A percentile compares a stretch with the other conserved stretches of the same genome.
phyloP scores from a whole-genome alignment of 1,139 yeast species.

The Candida sp. region DNA sequence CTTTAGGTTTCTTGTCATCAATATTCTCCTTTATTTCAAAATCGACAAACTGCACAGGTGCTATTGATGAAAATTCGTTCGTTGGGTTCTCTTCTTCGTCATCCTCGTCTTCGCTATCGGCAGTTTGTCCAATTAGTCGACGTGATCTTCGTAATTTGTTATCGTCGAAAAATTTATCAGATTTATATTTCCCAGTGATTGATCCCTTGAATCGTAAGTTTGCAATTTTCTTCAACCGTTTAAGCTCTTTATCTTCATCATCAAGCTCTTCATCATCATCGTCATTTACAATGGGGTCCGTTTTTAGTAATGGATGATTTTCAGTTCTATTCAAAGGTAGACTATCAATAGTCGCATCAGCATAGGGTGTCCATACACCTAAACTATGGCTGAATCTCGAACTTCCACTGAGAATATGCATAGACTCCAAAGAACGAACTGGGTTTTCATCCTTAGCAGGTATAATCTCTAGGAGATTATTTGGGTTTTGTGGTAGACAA shows the following conservation, averaged over 20 bases:
- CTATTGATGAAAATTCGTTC: constrained; percentile 42
- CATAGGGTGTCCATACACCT: constrained; percentile 72
- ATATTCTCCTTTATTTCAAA: constrained; percentile 33
- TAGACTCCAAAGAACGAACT: constrained; percentile 49
- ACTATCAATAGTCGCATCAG: constrained; percentile 59
- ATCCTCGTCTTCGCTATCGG: constrained; percentile 14
- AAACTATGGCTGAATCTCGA: constrained; percentile 57
- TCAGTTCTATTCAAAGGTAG: constrained; percentile 51
- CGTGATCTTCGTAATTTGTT: constrained; percentile 8
- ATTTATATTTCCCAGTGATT: constrained; percentile 24
- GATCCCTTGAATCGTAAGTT: constrained; percentile 59
- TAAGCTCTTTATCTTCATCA: constrained; percentile 9
- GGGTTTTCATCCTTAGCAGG: constrained; percentile 39
- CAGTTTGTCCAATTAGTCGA: constrained; percentile 8
- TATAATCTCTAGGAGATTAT: constrained; percentile 21
- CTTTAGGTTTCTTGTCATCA: constrained; percentile 7
- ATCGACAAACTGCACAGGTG: constrained; percentile 54
- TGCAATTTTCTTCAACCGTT: constrained; percentile 35
- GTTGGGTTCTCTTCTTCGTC: constrained; percentile 16
- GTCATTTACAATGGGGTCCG: constrained; percentile 4
- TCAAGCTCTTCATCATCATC: constrained; percentile 6
- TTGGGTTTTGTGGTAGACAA: constrained; percentile 41
- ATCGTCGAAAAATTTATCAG: constrained; percentile 36
- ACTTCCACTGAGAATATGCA: constrained; percentile 56
- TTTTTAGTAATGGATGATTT: constrained; percentile 20